Base-by-base conservation (phyloP, 257 asterid species). In the Rehmannia glutinosa region DNA sequence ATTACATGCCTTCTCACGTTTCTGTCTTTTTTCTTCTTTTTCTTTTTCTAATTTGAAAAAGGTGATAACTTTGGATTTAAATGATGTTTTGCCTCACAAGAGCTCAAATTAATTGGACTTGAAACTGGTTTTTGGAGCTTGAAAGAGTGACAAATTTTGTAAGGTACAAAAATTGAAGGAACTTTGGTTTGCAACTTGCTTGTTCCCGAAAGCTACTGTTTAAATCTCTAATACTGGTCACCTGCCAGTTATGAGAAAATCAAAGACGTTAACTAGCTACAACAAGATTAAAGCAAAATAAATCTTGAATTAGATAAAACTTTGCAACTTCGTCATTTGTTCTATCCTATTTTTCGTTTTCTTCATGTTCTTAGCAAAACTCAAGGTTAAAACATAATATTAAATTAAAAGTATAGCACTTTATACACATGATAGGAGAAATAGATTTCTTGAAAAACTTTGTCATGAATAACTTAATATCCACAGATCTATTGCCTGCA, bases 171-270 rank as follows among this genome's bases (percentile, higher is more conserved):
- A 20, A 90, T 77, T 16, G 84, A 78, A 52, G 95, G 58, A 63
- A 90, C 77, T 67, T 77, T 82, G 8, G 28, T 62, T 90, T 87
- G 74, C 87, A 83, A 74, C 97, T 90, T 46, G 93, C 93, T 79
- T 90, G 93, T 77, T 90, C 91, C 43, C 78, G 85, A 69, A 82
- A 85, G 73, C 91, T 78, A 68, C 93, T 83, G 25, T 62, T 57
- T 39, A 81, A 77, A 43, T 69, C 84, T 74, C 95, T 82, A 24
- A 77, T 73, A 69, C 88, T 87, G 10, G 77, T 78, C 43, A 90
- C 95, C 97, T 90, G 75, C 49, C 41, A 46, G 27, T 3, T 0
- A 58, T 5, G 23, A 56, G 5, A 1, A 0, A 9, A 8, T 6
- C 8, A 60, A 1, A 16, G 7, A 28, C 5, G 5, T 28, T n/a